phyloP scores from a whole-genome alignment of 129 eudicot species.

The Tagetes erecta region DNA sequence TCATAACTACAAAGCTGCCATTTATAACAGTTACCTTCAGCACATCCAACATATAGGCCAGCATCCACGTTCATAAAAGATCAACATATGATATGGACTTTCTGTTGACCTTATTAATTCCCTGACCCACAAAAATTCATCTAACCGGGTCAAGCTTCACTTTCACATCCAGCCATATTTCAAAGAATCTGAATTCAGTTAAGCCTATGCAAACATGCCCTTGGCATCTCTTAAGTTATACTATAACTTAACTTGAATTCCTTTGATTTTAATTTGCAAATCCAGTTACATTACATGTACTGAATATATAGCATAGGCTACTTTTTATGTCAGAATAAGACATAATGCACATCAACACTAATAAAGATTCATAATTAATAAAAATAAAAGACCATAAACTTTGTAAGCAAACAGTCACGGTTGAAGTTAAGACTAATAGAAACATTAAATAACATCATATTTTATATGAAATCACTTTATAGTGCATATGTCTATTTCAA shows the following conservation, averaged over 20 bases:
- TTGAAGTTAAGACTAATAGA: slow-evolving; percentile 16
- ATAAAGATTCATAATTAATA: slow-evolving; percentile 7
- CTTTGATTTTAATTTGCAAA: neutral
- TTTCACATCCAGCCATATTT: neutral
- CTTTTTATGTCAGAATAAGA: too few relatives aligned
- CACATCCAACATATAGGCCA: too few relatives aligned
- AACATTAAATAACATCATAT: neutral
- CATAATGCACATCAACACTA: neutral
- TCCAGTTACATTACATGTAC: neutral
- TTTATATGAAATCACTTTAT: neutral
- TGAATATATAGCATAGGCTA: neutral
- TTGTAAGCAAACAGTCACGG: slow-evolving; percentile 16
- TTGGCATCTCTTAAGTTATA: neutral
- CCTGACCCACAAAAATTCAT: too few relatives aligned
- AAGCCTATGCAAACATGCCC: neutral
- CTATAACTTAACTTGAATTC: neutral
- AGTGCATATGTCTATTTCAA: neutral
- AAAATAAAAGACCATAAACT: slow-evolving; percentile 6
- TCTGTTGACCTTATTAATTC: too few relatives aligned
- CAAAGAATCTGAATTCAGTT: neutral
- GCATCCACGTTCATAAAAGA: too few relatives aligned
- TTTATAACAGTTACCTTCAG: too few relatives aligned
- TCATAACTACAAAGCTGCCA: too few relatives aligned
- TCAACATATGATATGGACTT: too few relatives aligned
- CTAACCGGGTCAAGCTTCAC: too few relatives aligned